phyloP scores from a whole-genome alignment of 2,329 filamentous ascomycete species.

The Beauveria australis region DNA sequence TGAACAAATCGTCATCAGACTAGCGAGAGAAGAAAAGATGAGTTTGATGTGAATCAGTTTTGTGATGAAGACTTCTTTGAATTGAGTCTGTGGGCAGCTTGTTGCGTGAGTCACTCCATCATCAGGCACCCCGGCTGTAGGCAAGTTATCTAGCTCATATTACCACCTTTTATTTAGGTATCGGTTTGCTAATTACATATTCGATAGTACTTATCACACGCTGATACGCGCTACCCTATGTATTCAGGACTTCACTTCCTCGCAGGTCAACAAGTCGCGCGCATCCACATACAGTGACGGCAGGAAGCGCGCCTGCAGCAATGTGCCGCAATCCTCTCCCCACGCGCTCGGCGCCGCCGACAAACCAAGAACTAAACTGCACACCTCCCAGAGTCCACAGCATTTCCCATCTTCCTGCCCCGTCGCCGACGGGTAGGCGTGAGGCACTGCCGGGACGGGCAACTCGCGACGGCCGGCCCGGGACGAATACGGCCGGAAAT shows the following conservation, averaged over 20 bases:
- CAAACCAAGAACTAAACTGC: neutral
- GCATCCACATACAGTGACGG: conserved; percentile 5
- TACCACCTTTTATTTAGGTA: neutral
- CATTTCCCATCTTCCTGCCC: neutral
- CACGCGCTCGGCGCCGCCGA: neutral
- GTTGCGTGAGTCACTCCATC: neutral
- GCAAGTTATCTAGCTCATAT: neutral
- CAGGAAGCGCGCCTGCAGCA: neutral
- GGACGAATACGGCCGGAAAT: neutral
- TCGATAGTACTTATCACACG: too few relatives aligned
- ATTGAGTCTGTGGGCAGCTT: neutral
- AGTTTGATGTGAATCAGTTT: neutral
- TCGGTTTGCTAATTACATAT: too few relatives aligned
- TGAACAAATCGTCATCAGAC: neutral
- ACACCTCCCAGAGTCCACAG: neutral
- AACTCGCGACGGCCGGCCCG: neutral
- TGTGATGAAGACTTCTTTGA: too few relatives aligned
- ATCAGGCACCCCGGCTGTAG: neutral
- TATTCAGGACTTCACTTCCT: neutral
- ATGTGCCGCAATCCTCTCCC: neutral
- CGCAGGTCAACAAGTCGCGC: conserved; percentile 6
- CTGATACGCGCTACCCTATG: too few relatives aligned
- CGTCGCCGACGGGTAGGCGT: conserved; percentile 1
- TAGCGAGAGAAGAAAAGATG: neutral
- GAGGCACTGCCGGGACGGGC: neutral